Base-by-base conservation (phyloP, 2,329 filamentous ascomycete species). In the Saccharata proteae region DNA sequence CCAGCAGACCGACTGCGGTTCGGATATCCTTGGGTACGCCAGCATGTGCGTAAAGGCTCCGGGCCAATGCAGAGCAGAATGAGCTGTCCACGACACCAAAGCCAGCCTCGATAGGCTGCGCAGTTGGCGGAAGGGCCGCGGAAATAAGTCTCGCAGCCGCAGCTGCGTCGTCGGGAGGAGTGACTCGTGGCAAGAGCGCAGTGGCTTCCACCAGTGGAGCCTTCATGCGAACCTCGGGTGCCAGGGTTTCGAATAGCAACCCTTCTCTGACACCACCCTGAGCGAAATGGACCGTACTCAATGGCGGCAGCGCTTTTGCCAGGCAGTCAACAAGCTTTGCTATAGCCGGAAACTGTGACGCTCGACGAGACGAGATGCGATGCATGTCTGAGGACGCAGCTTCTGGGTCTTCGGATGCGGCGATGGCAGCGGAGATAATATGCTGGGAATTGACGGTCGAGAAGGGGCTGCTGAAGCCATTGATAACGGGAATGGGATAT, bases 251-350 rank as follows among this genome's bases (percentile, higher is more conserved):
- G 57, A 83, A 84, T 22, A 93, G 59, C 25, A 76, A 76, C 1
- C 86, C 86, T 55, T 93, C 85, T 23, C 85, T 67, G 38, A 93
- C 86, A 6, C 85, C 86, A 13, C 86, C 83, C 43, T 83, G 78
- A 49, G 84, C 92, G 55, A 93, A 94, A 1, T 77, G 78, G 3
- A 86, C 80, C 25, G 73, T 39, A 6, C 29, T 71, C 42, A 93
- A 77, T 25, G 65, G 65, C 4, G 80, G 80, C 2, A 93, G 65
- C 1, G 75, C 71, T 23, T 70, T 61, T 18, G 78, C 64, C 11
- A 94, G 69, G 12, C 80, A 77, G 18, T 78, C 72, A n/a, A 93
- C 73, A 4, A 93, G 73, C 17, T 82, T 74, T 0, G 76, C 74
- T 18, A 93, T 84, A 17, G 86, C 84, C 1, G 83, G 80, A 23